Evolutionary conservation across 2,329 filamentous ascomycete genomes (phyloP).

Genomic region (Leptoxyphium fumago): DNA sequence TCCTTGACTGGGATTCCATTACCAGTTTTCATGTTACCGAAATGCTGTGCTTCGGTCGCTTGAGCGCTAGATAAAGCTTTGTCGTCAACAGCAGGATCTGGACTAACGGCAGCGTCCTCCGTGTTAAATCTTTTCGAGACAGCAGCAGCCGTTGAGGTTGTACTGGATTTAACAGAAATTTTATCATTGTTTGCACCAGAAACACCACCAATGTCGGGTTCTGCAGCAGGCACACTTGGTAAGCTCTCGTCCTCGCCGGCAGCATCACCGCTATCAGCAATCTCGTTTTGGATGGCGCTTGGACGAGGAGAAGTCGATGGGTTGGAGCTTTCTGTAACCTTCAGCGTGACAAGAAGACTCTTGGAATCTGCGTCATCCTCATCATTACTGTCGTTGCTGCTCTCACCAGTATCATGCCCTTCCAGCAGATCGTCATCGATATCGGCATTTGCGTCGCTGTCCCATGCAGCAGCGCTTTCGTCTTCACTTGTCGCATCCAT

Average conservation of each 20-base stretch:
- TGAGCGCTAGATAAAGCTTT: background rate
- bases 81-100: background rate
- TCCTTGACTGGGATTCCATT: background rate
- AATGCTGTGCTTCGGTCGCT: background rate
- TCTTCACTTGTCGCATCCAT: conserved; percentile 49
- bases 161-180: no score
- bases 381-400: conserved; percentile 24
- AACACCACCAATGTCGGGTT: no score
- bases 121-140: no score
- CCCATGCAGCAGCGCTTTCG: conserved; percentile 51
- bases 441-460: conserved; percentile 55
- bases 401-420: conserved; percentile 17
- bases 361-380: conserved; percentile 24
- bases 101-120: background rate
- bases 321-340: conserved; percentile 5
- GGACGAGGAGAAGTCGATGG: background rate
- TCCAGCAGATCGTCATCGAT: conserved; percentile 36
- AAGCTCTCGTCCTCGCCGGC: no score
- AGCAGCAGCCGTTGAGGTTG: no score
- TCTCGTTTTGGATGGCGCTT: no score
- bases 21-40: background rate
- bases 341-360: conserved; percentile 63
- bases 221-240: no score
- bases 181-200: no score
- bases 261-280: no score